Base-by-base conservation (phyloP, 2,329 filamentous ascomycete genomes). In the Colletotrichum sp. region DNA sequence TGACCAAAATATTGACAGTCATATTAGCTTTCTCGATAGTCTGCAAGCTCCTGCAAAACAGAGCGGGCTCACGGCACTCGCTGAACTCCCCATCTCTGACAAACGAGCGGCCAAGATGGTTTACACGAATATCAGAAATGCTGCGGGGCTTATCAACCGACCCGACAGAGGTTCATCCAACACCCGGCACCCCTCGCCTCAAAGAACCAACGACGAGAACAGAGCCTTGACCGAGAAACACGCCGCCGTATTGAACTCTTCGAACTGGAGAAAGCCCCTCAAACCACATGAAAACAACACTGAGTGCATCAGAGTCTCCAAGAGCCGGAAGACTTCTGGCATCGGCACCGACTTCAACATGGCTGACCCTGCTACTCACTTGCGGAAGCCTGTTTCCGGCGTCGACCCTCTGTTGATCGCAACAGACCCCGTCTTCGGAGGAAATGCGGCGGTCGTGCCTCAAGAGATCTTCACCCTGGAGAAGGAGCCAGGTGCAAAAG, bases 251-350 rank as follows among this genome's bases (percentile, higher is more conserved):
- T 43, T 69, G 3, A 34, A 32, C 7, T 52, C 63, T 16, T 36
- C 56, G 9, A 75, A 76, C 18, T 75, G 75, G 73, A 69, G 75
- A n/a, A 67, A 63, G 48, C 58, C 68, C 6, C 36, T 64, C 8
- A n/a, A 32, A 32, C 43, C 52, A 9, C 32, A 30, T 10, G 24
- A 66, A 36, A 21, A 62, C 21, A 36, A 71, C n/a, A n/a, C 5
- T 34, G 38, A 38, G 10, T 34, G 48, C 9, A 28, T 34, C 30
- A 48, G n/a, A 14, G 18, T 58, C 8, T 26, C 30, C 34, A 67
- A 68, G 24, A 75, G n/a, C 13, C 66, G 67, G 24, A 59, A 64
- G 48, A 30, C 48, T 7, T 14, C 71, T 26, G 32, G 34, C 36
- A 52, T 63, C 26, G 21, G 7, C 43, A 52, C 32, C 67, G 58